Evolutionary conservation across 768 basidiomycete species (phyloP), one percentile per base, ranked within the genome.

Genomic region (Mycena epipterygia): DNA sequence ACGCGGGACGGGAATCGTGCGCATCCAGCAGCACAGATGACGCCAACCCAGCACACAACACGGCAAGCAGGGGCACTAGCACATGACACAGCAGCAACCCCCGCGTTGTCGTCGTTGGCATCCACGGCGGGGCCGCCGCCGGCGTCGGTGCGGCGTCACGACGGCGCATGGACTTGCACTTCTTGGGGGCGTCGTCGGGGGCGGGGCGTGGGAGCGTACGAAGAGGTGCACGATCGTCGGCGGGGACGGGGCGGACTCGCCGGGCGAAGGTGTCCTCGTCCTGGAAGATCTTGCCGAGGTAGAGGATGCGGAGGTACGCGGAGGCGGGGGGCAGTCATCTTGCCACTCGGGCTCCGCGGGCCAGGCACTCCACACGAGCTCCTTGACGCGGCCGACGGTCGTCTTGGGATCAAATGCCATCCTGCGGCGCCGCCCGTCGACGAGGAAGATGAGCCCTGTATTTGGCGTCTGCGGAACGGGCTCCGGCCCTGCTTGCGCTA

Each of bases 291-390:
- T 90, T 90, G 41, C 94, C 94, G 7, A 94, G 82, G 78, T 95
- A 91, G 1, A 95, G 83, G 41, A 95, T 87, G 23, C 94, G 88
- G 66, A 94, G 83, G 83, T 91, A 93, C 6, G 91, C 0, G 94
- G 94, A 19, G 91, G 90, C 3, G 92, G 91, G 3, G 94, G 93
- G 14, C 90, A 89, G 66, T 93, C 92, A 73, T 91, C 91, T 78
- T 91, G 89, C 93, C 93, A 94, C 64, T 94, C 93, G 90, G 69
- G 42, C 60, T 73, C 64, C 61, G 41, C 81, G 32, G 92, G 92
- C 93, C 94, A 95, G 37, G 89, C 87, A 81, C 91, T 93, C 93
- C 94, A 95, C 41, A 91, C 88, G 53, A 95, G 86, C 81, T 95
- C 94, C 80, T 95, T 95, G 32, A 94, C 91, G 73, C 94, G 85